Percentiles rank a stretch among this genome's conserved stretches.
phyloP scores from a whole-genome alignment of 2,329 filamentous ascomycete species.

The Esteya vermicola region DNA sequence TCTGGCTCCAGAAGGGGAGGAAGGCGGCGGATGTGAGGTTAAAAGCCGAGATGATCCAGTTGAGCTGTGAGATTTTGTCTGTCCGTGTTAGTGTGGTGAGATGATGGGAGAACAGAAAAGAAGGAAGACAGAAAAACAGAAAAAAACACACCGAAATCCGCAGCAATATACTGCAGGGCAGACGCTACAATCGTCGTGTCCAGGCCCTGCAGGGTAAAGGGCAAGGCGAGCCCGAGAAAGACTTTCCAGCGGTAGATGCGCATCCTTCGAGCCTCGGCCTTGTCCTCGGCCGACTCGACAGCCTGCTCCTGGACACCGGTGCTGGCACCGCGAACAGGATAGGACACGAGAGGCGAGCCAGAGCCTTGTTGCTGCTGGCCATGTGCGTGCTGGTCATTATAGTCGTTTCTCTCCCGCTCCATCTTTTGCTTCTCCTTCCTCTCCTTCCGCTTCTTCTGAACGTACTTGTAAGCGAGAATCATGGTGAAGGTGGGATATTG shows the following conservation, averaged over 20 bases:
- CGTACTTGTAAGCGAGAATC: too few relatives aligned
- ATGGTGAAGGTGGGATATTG: too few relatives aligned
- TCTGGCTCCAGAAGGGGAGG: constrained; percentile 50
- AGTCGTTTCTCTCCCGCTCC: too few relatives aligned
- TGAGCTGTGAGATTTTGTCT: constrained; percentile 42
- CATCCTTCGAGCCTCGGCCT: constrained; percentile 12
- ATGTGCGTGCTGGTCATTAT: too few relatives aligned
- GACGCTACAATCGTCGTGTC: constrained; percentile 51
- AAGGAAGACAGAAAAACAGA: background rate
- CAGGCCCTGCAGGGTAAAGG: constrained; percentile 47
- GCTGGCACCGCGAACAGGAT: background rate
- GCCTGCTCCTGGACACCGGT: background rate
- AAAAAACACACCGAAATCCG: constrained; percentile 40
- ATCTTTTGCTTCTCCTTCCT: too few relatives aligned
- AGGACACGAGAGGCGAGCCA: too few relatives aligned
- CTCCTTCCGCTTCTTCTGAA: too few relatives aligned
- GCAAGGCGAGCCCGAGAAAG: constrained; percentile 41
- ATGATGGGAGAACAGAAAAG: background rate
- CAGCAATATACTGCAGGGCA: constrained; percentile 46
- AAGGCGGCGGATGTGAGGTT: constrained; percentile 54
- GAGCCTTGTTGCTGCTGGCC: too few relatives aligned
- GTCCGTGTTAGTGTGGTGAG: background rate
- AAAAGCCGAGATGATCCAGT: constrained; percentile 58
- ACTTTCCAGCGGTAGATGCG: constrained; percentile 47
- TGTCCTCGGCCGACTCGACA: background rate